A percentile compares a stretch with the other conserved stretches of the same genome.
Evolutionary conservation across 2,329 filamentous ascomycete species (phyloP).

Genomic region (Drechslera avenae): DNA sequence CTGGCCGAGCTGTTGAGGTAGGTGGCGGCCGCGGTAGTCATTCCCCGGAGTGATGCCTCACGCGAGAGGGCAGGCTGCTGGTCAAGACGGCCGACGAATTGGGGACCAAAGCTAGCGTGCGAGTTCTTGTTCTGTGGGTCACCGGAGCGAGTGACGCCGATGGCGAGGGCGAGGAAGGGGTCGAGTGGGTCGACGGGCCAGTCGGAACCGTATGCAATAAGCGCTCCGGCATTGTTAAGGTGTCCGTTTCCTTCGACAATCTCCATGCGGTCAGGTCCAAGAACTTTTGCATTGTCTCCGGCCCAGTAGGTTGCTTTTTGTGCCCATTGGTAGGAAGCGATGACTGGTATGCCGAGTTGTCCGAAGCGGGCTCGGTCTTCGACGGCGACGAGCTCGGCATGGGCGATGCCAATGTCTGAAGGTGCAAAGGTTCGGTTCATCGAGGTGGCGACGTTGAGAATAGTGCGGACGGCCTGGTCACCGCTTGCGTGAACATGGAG

Average conservation of each 20-base stretch:
- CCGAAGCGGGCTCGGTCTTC: constrained; percentile 5
- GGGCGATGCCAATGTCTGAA: neutral
- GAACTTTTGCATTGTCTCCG: neutral
- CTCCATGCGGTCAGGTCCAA: constrained; percentile 1
- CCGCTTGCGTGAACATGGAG: constrained; percentile 2
- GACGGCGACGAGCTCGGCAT: neutral
- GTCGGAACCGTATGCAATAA: constrained; percentile 6
- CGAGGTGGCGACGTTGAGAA: neutral
- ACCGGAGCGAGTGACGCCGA: constrained; percentile 2
- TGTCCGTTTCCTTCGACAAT: neutral
- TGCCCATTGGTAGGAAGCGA: constrained; percentile 4
- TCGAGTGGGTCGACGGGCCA: constrained; percentile 8
- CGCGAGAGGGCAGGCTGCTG: constrained; percentile 3
- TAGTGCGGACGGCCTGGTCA: neutral
- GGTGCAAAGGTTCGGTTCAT: neutral
- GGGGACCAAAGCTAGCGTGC: constrained; percentile 2
- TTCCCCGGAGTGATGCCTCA: constrained; percentile 3
- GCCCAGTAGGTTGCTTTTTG: constrained; percentile 2
- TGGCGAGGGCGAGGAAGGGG: constrained; percentile 5
- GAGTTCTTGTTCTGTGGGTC: constrained; percentile 5
- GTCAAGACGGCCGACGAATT: constrained; percentile 5
- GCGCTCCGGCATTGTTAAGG: constrained; percentile 1
- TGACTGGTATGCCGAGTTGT: neutral
- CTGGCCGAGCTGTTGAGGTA: constrained; percentile 1
- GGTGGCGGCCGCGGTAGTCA: constrained; percentile 3